phyloP scores from a whole-genome alignment of 805 yeast species.

The Monosporozyma yasuniensis region DNA sequence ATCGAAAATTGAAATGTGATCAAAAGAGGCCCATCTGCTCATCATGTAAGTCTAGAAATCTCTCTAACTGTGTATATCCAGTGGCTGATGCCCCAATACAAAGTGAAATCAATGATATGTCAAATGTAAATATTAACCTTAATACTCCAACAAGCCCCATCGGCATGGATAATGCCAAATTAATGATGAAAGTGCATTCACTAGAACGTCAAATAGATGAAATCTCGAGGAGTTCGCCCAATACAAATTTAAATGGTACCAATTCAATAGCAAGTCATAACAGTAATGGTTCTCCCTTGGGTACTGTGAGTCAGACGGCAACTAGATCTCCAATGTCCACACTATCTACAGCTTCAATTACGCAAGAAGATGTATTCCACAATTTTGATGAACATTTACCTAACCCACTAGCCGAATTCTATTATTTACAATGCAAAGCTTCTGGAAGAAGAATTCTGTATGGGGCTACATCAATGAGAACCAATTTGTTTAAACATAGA shows the following conservation, averaged over 20 bases:
- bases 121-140: neutral
- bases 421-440: constrained; percentile 13
- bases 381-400: neutral
- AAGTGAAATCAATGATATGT: neutral
- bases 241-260: neutral
- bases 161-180: neutral
- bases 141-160: neutral
- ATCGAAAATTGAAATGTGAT: constrained; percentile 25
- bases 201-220: constrained; percentile 1
- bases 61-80: constrained; percentile 14
- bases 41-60: constrained; percentile 16
- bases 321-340: neutral
- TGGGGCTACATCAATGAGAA: constrained; percentile 27
- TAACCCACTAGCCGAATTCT: constrained; percentile 11
- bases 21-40: constrained; percentile 23
- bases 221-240: neutral
- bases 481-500: constrained; percentile 10
- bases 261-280: neutral
- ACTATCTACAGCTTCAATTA: neutral
- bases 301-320: neutral
- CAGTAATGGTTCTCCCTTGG: neutral
- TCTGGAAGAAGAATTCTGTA: constrained; percentile 18
- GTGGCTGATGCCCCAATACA: neutral
- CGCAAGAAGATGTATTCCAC: neutral
- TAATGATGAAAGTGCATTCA: neutral